Evolutionary conservation across 2,329 filamentous ascomycete genomes (phyloP).

Genomic region (Sporothrix curviconia): DNA sequence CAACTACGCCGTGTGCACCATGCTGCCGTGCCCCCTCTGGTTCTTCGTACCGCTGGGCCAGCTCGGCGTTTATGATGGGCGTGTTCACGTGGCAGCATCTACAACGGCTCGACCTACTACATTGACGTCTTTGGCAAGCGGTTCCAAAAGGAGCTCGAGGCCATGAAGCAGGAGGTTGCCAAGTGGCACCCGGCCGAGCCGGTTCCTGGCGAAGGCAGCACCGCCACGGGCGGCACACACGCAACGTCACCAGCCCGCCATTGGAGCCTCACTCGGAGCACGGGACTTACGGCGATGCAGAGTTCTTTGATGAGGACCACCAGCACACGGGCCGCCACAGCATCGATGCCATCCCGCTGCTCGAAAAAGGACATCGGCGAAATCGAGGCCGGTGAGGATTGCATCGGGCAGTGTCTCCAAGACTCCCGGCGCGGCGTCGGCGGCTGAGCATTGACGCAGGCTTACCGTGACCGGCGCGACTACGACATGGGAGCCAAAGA

Average conservation of each 20-base stretch:
- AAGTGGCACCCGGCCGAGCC: constrained; percentile 64
- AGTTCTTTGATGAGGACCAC: constrained; percentile 20
- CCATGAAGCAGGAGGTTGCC: constrained; percentile 78
- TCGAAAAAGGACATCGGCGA: constrained; percentile 40
- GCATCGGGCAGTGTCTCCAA: background rate
- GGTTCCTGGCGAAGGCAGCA: constrained; percentile 28
- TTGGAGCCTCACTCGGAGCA: constrained; percentile 10
- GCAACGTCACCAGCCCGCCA: constrained; percentile 16
- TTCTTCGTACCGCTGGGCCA: constrained; percentile 82
- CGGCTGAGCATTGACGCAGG: constrained; percentile 13
- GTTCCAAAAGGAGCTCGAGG: constrained; percentile 93
- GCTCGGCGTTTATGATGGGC: constrained; percentile 64
- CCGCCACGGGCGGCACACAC: background rate
- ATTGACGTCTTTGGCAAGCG: constrained; percentile 96
- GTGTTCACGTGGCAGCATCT: constrained; percentile 94
- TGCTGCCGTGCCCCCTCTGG: constrained; percentile 92
- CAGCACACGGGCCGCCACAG: constrained; percentile 22
- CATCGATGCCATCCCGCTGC: constrained; percentile 52
- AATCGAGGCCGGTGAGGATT: background rate
- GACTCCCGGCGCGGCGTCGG: constrained; percentile 6
- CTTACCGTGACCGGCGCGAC: constrained; percentile 20
- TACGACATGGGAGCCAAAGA: constrained; percentile 38
- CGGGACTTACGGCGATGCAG: constrained; percentile 14
- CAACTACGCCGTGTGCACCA: constrained; percentile 79
- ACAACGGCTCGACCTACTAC: constrained; percentile 96